A percentile compares a stretch with the other conserved stretches of the same genome.
Evolutionary conservation across 1,284 basidiomycete genomes (phyloP).

Genomic region (Leccinum pallidistipes): DNA sequence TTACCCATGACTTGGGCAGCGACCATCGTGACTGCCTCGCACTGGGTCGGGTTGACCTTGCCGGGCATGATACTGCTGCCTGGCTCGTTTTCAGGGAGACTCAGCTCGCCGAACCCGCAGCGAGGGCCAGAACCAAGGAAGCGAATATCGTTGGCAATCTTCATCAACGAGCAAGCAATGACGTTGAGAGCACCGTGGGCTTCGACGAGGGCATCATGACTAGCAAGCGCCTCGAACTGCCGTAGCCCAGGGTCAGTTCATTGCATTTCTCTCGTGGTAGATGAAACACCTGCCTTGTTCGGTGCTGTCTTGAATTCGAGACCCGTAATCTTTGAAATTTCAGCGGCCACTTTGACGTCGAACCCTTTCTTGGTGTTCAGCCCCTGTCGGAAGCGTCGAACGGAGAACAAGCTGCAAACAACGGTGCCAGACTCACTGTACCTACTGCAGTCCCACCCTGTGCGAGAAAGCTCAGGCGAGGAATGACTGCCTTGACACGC

Average conservation of each 20-base stretch:
- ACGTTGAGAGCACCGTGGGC: conserved; percentile 96
- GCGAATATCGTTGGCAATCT: conserved; percentile 99
- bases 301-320: conserved; percentile 94
- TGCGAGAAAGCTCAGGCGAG: conserved; percentile 88
- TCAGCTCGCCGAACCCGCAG: conserved; percentile 95
- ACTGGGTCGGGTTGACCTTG: conserved; percentile 99
- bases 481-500: conserved; percentile 81
- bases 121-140: conserved; percentile 98
- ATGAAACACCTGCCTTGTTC: conserved; percentile 74
- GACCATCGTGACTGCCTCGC: conserved; percentile 98
- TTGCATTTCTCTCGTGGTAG: neutral
- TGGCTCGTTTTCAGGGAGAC: conserved; percentile 97
- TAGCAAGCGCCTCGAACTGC: conserved; percentile 95
- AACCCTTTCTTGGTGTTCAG: conserved; percentile 98
- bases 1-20: conserved; percentile 99
- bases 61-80: conserved; percentile 99
- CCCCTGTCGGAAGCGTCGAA: conserved; percentile 55
- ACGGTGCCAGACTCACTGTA: conserved; percentile 59
- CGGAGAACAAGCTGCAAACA: neutral
- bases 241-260: conserved; percentile 4
- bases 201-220: conserved; percentile 97
- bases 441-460: conserved; percentile 99
- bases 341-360: conserved; percentile 90
- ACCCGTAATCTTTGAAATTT: conserved; percentile 92
- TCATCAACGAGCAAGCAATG: conserved; percentile 95